phyloP scores from a whole-genome alignment of 495 filamentous ascomycete genomes.

The Parathielavia hyrcaniae region DNA sequence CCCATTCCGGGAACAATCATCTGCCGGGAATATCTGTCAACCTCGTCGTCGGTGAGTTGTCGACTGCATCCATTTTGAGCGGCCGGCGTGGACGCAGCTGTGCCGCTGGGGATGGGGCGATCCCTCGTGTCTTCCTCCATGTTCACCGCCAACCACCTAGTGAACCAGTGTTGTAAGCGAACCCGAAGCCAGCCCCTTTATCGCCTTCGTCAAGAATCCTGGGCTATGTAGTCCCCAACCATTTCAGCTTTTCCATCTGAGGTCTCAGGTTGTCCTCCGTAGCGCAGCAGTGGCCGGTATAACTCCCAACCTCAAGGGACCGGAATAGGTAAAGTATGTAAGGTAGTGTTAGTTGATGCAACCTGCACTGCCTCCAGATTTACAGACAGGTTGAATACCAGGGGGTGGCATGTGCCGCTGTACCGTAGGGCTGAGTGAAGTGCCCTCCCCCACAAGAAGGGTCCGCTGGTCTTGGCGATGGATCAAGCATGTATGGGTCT shows the following conservation, averaged over 20 bases:
- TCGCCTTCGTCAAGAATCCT: no score
- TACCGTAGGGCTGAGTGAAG: constrained; percentile 22
- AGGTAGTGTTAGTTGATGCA: neutral
- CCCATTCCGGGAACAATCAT: constrained; percentile 86
- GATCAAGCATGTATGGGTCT: neutral
- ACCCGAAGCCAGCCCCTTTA: no score
- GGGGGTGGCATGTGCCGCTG: neutral
- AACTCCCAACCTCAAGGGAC: no score
- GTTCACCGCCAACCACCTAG: neutral
- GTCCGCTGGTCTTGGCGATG: constrained; percentile 8
- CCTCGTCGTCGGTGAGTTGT: constrained; percentile 26
- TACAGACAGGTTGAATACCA: no score
- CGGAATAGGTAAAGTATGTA: no score
- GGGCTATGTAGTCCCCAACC: no score
- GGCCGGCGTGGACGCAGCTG: neutral
- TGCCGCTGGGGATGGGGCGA: neutral
- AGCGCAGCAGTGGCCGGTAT: no score
- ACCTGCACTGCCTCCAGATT: neutral
- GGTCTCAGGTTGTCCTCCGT: no score
- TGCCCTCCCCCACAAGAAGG: constrained; percentile 19
- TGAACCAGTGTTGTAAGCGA: no score
- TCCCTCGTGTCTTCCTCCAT: constrained; percentile 2
- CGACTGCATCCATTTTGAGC: constrained; percentile 2
- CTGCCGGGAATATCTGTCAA: constrained; percentile 75
- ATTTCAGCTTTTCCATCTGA: no score